Percentiles rank a stretch among this genome's conserved stretches.
Conservation (phyloP, 345 rosid species). For the Mercurialis annua region DNA sequence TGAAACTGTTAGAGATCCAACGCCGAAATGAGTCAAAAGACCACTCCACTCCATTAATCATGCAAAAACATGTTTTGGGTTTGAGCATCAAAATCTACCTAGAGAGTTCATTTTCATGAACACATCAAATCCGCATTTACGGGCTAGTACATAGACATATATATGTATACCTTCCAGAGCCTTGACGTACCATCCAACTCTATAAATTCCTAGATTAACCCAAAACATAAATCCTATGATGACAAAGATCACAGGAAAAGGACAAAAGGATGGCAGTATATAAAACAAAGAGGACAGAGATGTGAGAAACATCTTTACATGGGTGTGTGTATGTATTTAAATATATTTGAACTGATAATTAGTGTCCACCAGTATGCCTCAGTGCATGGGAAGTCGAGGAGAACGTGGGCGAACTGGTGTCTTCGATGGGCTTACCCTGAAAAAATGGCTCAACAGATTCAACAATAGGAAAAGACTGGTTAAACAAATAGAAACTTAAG, state of each 20-base stretch:
- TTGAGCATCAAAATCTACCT: background rate
- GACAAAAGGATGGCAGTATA: slow-evolving; percentile 14
- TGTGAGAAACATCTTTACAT: slow-evolving; percentile 36
- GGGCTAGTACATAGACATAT: slow-evolving; percentile 12
- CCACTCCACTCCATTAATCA: too few species aligned
- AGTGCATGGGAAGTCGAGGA: slow-evolving; percentile 70
- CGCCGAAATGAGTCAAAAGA: background rate
- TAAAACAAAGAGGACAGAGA: slow-evolving; percentile 28
- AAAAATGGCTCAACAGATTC: slow-evolving; percentile 8
- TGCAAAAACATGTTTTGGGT: background rate
- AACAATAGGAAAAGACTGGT: background rate
- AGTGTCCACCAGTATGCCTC: slow-evolving; percentile 20
- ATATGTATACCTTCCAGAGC: slow-evolving; percentile 27
- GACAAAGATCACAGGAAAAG: slow-evolving; percentile 20
- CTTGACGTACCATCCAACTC: slow-evolving; percentile 42
- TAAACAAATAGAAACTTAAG: background rate
- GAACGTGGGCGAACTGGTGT: slow-evolving; percentile 93
- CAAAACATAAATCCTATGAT: slow-evolving; percentile 25
- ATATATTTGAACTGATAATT: slow-evolving; percentile 27
- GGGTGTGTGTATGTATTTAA: slow-evolving; percentile 29
- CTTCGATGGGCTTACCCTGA: slow-evolving; percentile 98
- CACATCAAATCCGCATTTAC: slow-evolving; percentile 12
- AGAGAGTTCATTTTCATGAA: background rate
- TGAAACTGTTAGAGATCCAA: background rate
- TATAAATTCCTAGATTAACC: slow-evolving; percentile 30